Base-by-base conservation (phyloP, 106 monocot species). In the Dendrobium chrysotoxum region DNA sequence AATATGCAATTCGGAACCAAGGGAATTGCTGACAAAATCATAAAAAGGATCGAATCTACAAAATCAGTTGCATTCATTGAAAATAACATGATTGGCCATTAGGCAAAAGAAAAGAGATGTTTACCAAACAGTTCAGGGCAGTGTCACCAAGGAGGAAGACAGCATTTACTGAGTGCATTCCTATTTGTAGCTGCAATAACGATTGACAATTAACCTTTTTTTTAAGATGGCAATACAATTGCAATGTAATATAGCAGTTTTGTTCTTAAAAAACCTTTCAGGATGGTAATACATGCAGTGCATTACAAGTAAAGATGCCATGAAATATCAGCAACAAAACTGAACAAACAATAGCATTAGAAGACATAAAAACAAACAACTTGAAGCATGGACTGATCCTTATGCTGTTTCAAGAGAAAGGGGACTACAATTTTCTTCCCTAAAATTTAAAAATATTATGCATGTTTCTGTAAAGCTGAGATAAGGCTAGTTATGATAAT, bases 1-100 rank as follows among this genome's bases (percentile, higher is more conserved):
- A 95, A 71, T 95, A 95, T 28, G 92, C 85, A 20, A 95, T 92
- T 39, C 92, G 88, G 41, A 95, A 95, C 92, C 89, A 92, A 1
- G 95, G 89, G 61, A 95, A 95, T 77, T 80, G 80, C 95, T 95
- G 35, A 15, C 42, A 18, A 25, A 67, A 78, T 66, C 35, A 40
- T 21, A 42, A 77, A 79, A 72, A 58, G 23, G 39, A 31, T 9
- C 41, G 4, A 13, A 68, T 38, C 5, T 31, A 25, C 3, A 31
- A 64, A 11, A 23, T 61, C 30, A 75, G 6, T 74, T 23, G 3
- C 53, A 7, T 38, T 81, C 8, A 8, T 5, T 75, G n/a, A 20
- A 26, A 75, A 58, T 25, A 13, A n/a, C 41, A 54, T 53, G 28
- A 30, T 35, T 1, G 28, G 11, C 4, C 39, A 72, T 40, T 8